Evolutionary conservation across 768 basidiomycete genomes (phyloP).

Genomic region (Lentinula sp.): DNA sequence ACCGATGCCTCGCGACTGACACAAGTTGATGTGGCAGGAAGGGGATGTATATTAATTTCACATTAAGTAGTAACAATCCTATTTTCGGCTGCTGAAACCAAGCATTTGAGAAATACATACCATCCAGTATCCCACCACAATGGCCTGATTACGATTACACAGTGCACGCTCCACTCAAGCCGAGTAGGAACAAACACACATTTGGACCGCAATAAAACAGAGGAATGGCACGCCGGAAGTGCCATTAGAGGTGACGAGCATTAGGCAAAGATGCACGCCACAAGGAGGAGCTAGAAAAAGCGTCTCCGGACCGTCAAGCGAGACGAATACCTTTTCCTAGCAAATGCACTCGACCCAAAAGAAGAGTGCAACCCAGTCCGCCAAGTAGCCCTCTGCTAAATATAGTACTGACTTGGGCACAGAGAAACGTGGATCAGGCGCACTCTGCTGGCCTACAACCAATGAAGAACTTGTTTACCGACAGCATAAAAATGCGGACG

Average conservation of each 20-base stretch:
- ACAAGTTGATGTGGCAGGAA: background rate
- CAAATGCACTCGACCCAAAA: background rate
- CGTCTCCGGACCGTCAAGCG: constrained; percentile 4
- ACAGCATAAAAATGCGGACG: background rate
- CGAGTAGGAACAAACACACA: background rate
- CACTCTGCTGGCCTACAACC: constrained; percentile 1
- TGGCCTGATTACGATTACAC: background rate
- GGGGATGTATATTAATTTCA: background rate
- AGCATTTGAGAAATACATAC: background rate
- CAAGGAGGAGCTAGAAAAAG: background rate
- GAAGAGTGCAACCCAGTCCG: background rate
- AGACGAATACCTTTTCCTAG: background rate
- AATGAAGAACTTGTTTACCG: background rate
- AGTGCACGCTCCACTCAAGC: background rate
- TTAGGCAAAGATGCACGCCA: background rate
- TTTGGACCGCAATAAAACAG: background rate
- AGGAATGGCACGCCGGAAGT: constrained; percentile 3
- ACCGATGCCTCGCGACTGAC: background rate
- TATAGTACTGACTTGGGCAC: background rate
- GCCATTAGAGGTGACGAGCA: background rate
- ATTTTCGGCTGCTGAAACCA: too few relatives aligned
- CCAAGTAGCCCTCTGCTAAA: background rate
- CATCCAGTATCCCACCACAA: background rate
- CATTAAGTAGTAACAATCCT: background rate
- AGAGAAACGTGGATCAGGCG: constrained; percentile 3